Evolutionary conservation across 768 basidiomycete genomes (phyloP), one percentile per base, ranked within the genome.

Genomic region (Psilocybe cyanescens): DNA sequence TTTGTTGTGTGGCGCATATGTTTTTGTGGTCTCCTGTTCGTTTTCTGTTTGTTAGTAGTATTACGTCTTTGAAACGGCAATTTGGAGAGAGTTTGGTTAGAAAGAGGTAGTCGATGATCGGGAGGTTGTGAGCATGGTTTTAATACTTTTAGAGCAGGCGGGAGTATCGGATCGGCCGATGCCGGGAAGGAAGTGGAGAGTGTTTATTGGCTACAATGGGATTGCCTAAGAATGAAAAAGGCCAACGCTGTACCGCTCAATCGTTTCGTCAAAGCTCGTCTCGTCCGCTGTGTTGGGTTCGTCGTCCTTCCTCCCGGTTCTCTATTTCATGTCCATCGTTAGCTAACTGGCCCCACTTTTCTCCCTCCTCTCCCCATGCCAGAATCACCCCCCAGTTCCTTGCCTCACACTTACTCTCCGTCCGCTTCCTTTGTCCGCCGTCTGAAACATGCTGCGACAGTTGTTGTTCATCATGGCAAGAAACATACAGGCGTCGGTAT

Each of bases 401-500:
- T 14, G 44, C 9, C 55, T 11, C 31, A 44, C 62, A 56, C 47
- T 49, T 45, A 33, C 60, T 19, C 47, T 33, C 63, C 54, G 41
- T 44, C 51, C 57, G 59, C 57, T 9, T 33, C 61, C 12, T 52
- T 66, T 46, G 57, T 53, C 39, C 61, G 47, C n/a, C 73, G 75
- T n/a, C 54, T 76, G n/a, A 74, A 71, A 63, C 61, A 72, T 3
- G 68, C 71, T n/a, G 74, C 69, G 17, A 63, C 62, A 62, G 69
- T 69, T 9, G 63, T 82, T 24, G 69, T 76, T 48, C 78, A 80
- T 65, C 90, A 92, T 71, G 75, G 80, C 29, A 81, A 76, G 58
- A 86, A 79, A 66, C 91, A 92, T 71, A 83, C 85, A 2, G 94
- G 94, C 4, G 87, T 93, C 48, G 94, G 94, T n/a, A 78, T 94